Conservation (phyloP, 495 filamentous ascomycete genomes). For the Recurvomyces mirabilis region DNA sequence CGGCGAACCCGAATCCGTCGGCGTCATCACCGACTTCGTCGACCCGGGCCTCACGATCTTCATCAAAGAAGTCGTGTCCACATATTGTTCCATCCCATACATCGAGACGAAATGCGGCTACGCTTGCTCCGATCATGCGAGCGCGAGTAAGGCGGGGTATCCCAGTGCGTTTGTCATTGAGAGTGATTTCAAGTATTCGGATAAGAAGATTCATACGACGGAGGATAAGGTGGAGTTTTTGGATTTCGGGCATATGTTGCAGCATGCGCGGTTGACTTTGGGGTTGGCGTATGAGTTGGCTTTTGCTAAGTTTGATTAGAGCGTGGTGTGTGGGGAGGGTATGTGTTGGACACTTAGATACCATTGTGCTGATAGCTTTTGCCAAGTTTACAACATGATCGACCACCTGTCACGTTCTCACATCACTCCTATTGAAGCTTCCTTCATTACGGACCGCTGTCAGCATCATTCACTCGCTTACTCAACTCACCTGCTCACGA, state of each 20-base stretch:
- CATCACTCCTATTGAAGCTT: too few relatives aligned
- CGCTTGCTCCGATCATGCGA: constrained; percentile 93
- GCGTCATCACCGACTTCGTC: constrained; percentile 90
- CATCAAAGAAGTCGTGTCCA: constrained; percentile 77
- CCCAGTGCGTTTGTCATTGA: constrained; percentile 95
- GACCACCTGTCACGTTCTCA: too few relatives aligned
- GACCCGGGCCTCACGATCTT: constrained; percentile 73
- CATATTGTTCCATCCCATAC: constrained; percentile 86
- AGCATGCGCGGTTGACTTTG: constrained; percentile 87
- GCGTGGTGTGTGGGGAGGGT: too few relatives aligned
- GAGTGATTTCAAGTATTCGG: constrained; percentile 69
- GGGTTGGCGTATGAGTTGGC: constrained; percentile 83
- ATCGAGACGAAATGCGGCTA: constrained; percentile 92
- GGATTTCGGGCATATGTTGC: constrained; percentile 93
- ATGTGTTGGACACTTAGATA: too few relatives aligned
- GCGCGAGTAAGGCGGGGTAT: constrained; percentile 91
- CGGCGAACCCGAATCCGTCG: constrained; percentile 73
- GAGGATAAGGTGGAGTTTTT: constrained; percentile 81
- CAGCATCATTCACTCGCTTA: too few relatives aligned
- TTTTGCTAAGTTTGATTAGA: constrained; percentile 45
- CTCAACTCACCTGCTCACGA: too few relatives aligned
- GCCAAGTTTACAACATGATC: too few relatives aligned
- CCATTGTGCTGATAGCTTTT: too few relatives aligned
- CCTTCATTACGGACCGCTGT: too few relatives aligned
- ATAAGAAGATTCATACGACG: constrained; percentile 82